Conservation (phyloP, 495 filamentous ascomycete species). For the Aspergillus heteromorphus region DNA sequence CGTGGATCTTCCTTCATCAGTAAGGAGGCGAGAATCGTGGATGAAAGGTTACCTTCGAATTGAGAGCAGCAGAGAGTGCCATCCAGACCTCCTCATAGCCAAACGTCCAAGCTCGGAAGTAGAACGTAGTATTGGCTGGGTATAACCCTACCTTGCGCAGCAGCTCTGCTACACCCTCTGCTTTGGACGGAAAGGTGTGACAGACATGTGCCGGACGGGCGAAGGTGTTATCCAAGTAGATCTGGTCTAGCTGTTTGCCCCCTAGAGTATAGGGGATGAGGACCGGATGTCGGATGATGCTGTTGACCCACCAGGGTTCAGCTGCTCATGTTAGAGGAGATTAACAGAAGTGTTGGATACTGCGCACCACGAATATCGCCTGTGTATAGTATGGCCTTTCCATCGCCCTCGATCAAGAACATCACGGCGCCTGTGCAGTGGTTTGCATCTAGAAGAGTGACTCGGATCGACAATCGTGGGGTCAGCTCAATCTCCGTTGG, state of each 20-base stretch:
- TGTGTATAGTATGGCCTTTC: conserved; percentile 79
- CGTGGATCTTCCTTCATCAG: conserved; percentile 57
- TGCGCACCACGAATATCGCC: conserved; percentile 78
- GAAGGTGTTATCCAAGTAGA: conserved; percentile 89
- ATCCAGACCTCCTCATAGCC: conserved; percentile 92
- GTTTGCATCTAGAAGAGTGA: conserved; percentile 88
- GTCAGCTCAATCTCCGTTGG: conserved; percentile 72
- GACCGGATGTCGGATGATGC: conserved; percentile 62
- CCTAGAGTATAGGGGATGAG: conserved; percentile 71
- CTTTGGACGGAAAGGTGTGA: conserved; percentile 51
- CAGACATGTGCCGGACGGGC: conserved; percentile 42
- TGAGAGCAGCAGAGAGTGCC: conserved; percentile 64
- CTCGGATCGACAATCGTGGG: conserved; percentile 60
- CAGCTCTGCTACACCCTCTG: conserved; percentile 71
- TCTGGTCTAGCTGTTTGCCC: conserved; percentile 60
- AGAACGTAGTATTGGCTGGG: conserved; percentile 71
- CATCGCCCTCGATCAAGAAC: conserved; percentile 80
- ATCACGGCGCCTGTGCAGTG: conserved; percentile 90
- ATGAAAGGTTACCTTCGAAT: conserved; percentile 48
- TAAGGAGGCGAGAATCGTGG: not conserved
- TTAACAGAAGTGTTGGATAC: not conserved
- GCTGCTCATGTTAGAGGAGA: conserved; percentile 27
- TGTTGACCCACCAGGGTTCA: conserved; percentile 63
- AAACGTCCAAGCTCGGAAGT: conserved; percentile 89
- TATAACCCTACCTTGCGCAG: conserved; percentile 63